Conservation (phyloP, 2,329 filamentous ascomycete species). For the Aspergillus thermomutatus region DNA sequence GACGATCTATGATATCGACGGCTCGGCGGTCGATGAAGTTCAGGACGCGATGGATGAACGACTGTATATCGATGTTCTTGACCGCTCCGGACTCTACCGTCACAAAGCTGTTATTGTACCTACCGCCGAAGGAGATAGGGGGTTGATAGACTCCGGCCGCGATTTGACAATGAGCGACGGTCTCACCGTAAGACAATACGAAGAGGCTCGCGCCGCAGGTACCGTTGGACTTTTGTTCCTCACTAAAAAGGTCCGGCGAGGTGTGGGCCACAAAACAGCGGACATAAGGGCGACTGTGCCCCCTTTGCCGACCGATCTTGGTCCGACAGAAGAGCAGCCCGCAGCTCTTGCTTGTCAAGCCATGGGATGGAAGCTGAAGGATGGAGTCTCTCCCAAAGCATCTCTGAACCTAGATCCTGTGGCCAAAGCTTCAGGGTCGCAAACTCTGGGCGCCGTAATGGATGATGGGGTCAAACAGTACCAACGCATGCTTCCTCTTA, state of each 20-base stretch:
- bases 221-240: conserved; percentile 44
- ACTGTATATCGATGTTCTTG: conserved; percentile 90
- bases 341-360: conserved; percentile 72
- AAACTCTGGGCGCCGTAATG: conserved; percentile 85
- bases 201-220: conserved; percentile 65
- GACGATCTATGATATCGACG: conserved; percentile 75
- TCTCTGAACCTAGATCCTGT: conserved; percentile 70
- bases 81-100: conserved; percentile 86
- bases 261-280: conserved; percentile 46
- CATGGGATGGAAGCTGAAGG: conserved; percentile 78
- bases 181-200: conserved; percentile 68
- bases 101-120: conserved; percentile 68
- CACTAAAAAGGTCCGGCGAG: conserved; percentile 42
- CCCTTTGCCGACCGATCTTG: conserved; percentile 54
- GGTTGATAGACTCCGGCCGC: conserved; percentile 75
- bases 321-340: conserved; percentile 64
- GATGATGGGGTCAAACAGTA: conserved; percentile 91
- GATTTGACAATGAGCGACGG: conserved; percentile 70
- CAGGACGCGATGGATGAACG: conserved; percentile 83
- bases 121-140: conserved; percentile 76
- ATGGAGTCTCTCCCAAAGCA: conserved; percentile 58
- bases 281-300: conserved; percentile 48
- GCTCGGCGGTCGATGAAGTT: conserved; percentile 65
- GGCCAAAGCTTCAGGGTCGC: conserved; percentile 57
- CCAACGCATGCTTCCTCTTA: conserved; percentile 74